Evolutionary conservation across 805 yeast species (phyloP).

Genomic region (Phaffomyces antillensis): DNA sequence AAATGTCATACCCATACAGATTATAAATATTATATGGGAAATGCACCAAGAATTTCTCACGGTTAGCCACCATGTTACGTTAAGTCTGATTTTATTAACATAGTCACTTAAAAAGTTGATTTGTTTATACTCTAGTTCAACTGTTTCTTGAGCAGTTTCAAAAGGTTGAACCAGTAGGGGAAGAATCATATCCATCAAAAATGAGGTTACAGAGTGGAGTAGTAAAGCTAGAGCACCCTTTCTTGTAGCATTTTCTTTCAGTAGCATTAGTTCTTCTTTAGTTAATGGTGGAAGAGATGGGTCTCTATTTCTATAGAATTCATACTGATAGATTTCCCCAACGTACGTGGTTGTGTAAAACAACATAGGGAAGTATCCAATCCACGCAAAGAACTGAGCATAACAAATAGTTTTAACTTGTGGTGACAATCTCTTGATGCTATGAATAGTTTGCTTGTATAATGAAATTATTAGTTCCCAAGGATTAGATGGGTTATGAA

Average conservation of each 20-base stretch:
- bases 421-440: conserved; percentile 37
- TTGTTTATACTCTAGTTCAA: conserved; percentile 7
- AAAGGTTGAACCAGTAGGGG: conserved; percentile 36
- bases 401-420: conserved; percentile 44
- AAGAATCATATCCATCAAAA: conserved; percentile 35
- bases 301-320: conserved; percentile 28
- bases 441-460: conserved; percentile 29
- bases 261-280: conserved; percentile 26
- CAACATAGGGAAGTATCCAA: conserved; percentile 59
- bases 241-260: conserved; percentile 42
- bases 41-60: conserved; percentile 41
- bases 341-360: conserved; percentile 62
- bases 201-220: conserved; percentile 40
- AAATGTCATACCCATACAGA: conserved; percentile 41
- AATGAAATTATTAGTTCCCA: conserved; percentile 15
- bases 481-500: conserved; percentile 23
- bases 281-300: conserved; percentile 31
- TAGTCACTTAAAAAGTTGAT: conserved; percentile 1
- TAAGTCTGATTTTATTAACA: conserved; percentile 10
- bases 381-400: conserved; percentile 61
- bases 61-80: conserved; percentile 19
- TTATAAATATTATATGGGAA: conserved; percentile 43
- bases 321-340: conserved; percentile 46
- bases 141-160: conserved; percentile 9
- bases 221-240: conserved; percentile 46